Conservation (phyloP, 2,329 filamentous ascomycete species). For the Fusarium kyushuense region DNA sequence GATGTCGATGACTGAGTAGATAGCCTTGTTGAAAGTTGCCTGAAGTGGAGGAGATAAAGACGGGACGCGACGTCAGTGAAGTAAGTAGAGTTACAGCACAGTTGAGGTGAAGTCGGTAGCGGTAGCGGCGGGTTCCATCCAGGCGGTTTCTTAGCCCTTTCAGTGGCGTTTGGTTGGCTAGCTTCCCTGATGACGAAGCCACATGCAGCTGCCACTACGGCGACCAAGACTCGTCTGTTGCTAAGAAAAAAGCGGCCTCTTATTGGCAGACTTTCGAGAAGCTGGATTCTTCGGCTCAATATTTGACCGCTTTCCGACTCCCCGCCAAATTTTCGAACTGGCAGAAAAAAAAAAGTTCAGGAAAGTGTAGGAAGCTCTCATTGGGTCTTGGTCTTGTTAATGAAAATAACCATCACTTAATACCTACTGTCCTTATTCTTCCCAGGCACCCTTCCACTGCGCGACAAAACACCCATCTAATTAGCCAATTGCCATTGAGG, state of each 20-base stretch:
- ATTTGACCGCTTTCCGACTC: constrained; percentile 27
- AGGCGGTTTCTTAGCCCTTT: constrained; percentile 27
- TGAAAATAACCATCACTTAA: constrained; percentile 27
- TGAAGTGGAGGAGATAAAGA: constrained; percentile 40
- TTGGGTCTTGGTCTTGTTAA: constrained; percentile 24
- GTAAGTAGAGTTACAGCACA: constrained; percentile 27
- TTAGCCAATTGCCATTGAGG: background rate
- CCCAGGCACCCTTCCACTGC: background rate
- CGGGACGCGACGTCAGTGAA: constrained; percentile 40
- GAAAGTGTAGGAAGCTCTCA: constrained; percentile 31
- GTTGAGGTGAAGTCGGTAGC: constrained; percentile 19
- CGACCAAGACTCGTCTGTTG: constrained; percentile 4
- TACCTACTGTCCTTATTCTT: constrained; percentile 12
- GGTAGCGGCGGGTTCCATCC: constrained; percentile 25
- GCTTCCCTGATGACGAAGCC: constrained; percentile 47
- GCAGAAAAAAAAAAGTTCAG: constrained; percentile 50
- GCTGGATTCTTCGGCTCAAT: constrained; percentile 6
- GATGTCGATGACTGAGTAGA: constrained; percentile 8
- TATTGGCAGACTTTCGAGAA: constrained; percentile 16
- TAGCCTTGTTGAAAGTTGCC: constrained; percentile 32
- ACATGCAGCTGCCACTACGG: constrained; percentile 17
- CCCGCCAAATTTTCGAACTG: constrained; percentile 52
- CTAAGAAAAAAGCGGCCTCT: background rate
- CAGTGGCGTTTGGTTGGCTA: constrained; percentile 46
- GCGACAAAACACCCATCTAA: background rate